A percentile compares a stretch with the other conserved stretches of the same genome.
These are phyloP conservation scores for Tubosaeta brunneosetosa DNA, from an alignment of 768 basidiomycete species.

Conservation along the genomic window DNA sequence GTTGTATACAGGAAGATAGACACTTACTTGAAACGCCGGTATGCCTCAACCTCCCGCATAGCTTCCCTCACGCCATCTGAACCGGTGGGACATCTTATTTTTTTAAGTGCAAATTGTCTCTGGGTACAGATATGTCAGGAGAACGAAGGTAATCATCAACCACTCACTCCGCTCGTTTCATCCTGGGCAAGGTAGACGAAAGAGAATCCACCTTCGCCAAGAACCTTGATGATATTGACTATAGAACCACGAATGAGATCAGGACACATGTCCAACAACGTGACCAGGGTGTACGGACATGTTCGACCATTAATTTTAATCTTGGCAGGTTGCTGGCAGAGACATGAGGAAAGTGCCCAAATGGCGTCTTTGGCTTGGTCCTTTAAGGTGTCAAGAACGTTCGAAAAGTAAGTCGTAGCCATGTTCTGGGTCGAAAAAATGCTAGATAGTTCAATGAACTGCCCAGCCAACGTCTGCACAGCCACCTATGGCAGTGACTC, in stretches of 20 bases:
- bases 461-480: no score
- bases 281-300: constrained; percentile 51
- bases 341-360: constrained; percentile 75
- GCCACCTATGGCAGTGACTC: no score
- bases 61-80: constrained; percentile 84
- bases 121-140: constrained; percentile 27
- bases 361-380: constrained; percentile 80
- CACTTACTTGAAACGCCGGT: constrained; percentile 86
- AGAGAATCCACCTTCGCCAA: constrained; percentile 95
- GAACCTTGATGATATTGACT: constrained; percentile 88
- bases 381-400: constrained; percentile 52
- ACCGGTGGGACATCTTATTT: constrained; percentile 90
- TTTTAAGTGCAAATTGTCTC: constrained; percentile 95
- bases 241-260: constrained; percentile 2
- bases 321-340: constrained; percentile 77
- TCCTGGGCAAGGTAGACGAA: constrained; percentile 89
- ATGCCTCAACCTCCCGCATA: constrained; percentile 89
- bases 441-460: no score
- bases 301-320: constrained; percentile 95
- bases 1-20: neutral
- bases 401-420: constrained; percentile 33
- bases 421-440: constrained; percentile 12
- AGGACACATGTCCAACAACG: constrained; percentile 1
- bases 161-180: constrained; percentile 73
- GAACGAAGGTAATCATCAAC: neutral